Conservation (phyloP, 2,329 filamentous ascomycete species). For the Aspergillus puulaauensis region DNA sequence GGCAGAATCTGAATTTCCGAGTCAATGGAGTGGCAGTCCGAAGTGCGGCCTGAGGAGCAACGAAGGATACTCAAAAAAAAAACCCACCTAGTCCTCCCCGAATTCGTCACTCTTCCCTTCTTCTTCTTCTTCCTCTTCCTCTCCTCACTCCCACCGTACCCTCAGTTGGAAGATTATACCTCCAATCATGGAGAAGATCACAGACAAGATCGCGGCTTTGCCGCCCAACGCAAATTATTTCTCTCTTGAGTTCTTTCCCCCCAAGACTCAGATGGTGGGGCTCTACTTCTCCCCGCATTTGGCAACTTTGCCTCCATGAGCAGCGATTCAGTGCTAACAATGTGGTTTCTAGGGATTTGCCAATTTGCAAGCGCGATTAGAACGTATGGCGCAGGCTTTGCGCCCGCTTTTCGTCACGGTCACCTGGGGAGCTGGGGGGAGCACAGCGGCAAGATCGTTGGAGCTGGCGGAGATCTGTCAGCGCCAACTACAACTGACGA, state of each 20-base stretch:
- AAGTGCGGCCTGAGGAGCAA: background rate
- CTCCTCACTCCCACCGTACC: slow-evolving; percentile 8
- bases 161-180: slow-evolving; percentile 2
- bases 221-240: slow-evolving; percentile 81
- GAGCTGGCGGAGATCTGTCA: slow-evolving; percentile 95
- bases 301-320: background rate
- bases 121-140: slow-evolving; percentile 18
- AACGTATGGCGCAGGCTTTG: slow-evolving; percentile 90
- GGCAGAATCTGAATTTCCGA: background rate
- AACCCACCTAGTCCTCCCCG: slow-evolving; percentile 22
- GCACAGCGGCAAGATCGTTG: slow-evolving; percentile 84
- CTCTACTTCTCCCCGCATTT: slow-evolving; percentile 26
- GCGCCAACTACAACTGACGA: slow-evolving; percentile 85
- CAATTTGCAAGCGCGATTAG: slow-evolving; percentile 87
- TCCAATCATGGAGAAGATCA: slow-evolving; percentile 77
- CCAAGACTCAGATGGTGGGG: slow-evolving; percentile 82
- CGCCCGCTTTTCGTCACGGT: slow-evolving; percentile 94
- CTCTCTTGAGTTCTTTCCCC: slow-evolving; percentile 98
- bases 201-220: slow-evolving; percentile 89
- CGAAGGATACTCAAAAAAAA: background rate
- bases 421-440: slow-evolving; percentile 96
- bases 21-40: background rate
- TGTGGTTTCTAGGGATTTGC: slow-evolving; percentile 65
- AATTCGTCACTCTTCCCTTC: slow-evolving; percentile 16
- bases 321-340: slow-evolving; percentile 23